Evolutionary conservation across 805 yeast genomes (phyloP), one percentile per base, ranked within the genome.

Genomic region (Starmerella kuoi): DNA sequence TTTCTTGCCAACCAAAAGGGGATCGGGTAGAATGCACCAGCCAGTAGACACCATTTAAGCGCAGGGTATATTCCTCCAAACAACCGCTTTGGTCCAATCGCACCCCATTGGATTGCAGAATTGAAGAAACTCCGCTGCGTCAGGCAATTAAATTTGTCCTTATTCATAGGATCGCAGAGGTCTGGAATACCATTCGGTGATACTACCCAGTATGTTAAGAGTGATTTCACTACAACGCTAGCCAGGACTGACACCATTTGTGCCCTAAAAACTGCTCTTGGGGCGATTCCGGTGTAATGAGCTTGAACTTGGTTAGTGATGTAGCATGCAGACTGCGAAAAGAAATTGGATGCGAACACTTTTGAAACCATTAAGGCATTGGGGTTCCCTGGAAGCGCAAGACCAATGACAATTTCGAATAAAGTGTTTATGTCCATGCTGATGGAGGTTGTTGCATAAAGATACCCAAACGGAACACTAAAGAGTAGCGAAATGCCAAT

Each of bases 321-420:
- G 56, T 68, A 76, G 49, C 66, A 64, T 32, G 69, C 64, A 1
- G 80, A 78, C 54, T 77, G 81, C 30, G 72, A 70, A 52, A 74
- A 79, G 44, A 76, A 73, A 53, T 74, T 76, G 54, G 66, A 68
- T 21, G 80, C 81, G 50, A 66, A 71, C 18, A 76, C 70, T 59
- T 74, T 76, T 57, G 75, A 63, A 45, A 70, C 68, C 66, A 79
- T 73, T 56, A 76, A 66, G 1, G 83, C 81, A 65, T 47, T 78
- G 74, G 55, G 69, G 62, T 67, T 65, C 2, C 77, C 82, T 3
- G 84, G 84, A 17, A 76, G 63, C 39, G 77, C 70, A 54, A 75
- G 77, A 2, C 85, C 85, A 37, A 74, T 71, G 41, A 79, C 67
- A 40, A 79, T 61, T 53, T 78, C 83, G 6, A 75, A 72, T 38